Conservation (phyloP, 2,329 filamentous ascomycete species). For the Fusarium abutilonis region DNA sequence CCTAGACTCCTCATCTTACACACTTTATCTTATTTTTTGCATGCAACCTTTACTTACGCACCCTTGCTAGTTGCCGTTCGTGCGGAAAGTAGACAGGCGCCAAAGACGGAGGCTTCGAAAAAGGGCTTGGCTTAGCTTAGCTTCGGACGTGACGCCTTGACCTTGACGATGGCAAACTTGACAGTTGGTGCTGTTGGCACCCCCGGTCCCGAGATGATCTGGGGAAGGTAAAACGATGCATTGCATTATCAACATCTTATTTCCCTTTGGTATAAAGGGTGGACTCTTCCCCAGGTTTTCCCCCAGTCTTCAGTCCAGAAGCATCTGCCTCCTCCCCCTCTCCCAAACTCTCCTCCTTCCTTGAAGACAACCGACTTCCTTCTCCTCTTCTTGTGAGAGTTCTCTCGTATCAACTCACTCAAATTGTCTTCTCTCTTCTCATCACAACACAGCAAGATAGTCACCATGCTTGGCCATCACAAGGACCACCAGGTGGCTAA, state of each 20-base stretch:
- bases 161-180: slow-evolving; percentile 7
- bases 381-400: background rate
- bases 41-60: slow-evolving; percentile 6
- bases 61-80: slow-evolving; percentile 41
- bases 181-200: slow-evolving; percentile 17
- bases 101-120: slow-evolving; percentile 33
- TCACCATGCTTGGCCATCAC: slow-evolving; percentile 34
- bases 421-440: background rate
- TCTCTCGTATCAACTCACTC: background rate
- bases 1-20: background rate
- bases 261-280: slow-evolving; percentile 32
- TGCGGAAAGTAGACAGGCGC: slow-evolving; percentile 25
- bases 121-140: slow-evolving; percentile 1
- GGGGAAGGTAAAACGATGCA: slow-evolving; percentile 14
- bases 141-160: background rate
- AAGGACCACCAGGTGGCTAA: slow-evolving; percentile 23
- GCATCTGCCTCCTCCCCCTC: slow-evolving; percentile 35
- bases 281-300: slow-evolving; percentile 38
- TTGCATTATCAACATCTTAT: slow-evolving; percentile 9
- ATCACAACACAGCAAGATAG: background rate
- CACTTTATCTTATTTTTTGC: background rate
- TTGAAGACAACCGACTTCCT: slow-evolving; percentile 21
- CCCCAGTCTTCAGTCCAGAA: slow-evolving; percentile 37
- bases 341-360: slow-evolving; percentile 21
- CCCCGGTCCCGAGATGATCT: slow-evolving; percentile 19